Conservation (phyloP, 345 rosid species). For the Schrenkiella parvula region DNA sequence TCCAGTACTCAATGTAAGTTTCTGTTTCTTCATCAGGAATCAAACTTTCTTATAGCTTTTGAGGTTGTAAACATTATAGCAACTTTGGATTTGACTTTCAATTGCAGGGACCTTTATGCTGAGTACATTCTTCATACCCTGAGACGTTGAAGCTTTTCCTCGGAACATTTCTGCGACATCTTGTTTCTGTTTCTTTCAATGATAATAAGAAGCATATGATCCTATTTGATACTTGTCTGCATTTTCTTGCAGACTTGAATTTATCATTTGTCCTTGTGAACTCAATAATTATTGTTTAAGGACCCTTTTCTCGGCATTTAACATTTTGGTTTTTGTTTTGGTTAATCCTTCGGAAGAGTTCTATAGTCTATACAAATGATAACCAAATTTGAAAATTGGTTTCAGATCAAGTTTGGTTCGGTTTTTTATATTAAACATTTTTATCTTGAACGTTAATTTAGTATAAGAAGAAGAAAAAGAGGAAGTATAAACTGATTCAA, state of each 20-base stretch:
- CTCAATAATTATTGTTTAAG: not conserved
- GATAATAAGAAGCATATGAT: conserved; percentile 7
- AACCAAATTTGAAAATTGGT: not conserved
- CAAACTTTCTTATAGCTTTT: not conserved
- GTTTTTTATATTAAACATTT: too few relatives aligned
- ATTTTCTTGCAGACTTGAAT: not conserved
- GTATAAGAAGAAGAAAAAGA: too few relatives aligned
- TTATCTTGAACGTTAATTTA: too few relatives aligned
- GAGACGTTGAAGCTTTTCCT: conserved; percentile 45
- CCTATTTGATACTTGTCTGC: not conserved
- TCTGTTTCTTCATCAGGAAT: not conserved
- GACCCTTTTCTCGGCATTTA: not conserved
- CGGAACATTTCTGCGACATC: not conserved
- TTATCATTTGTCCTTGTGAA: not conserved
- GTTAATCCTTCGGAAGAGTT: not conserved
- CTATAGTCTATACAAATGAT: not conserved
- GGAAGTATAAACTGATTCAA: too few relatives aligned
- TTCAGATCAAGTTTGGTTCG: too few relatives aligned
- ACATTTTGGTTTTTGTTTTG: not conserved
- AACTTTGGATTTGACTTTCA: not conserved
- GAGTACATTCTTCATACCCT: conserved; percentile 74
- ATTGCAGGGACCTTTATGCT: conserved; percentile 88
- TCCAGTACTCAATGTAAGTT: conserved; percentile 87
- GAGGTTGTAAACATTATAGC: not conserved
- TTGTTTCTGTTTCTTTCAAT: conserved; percentile 15